Evolutionary conservation across 306 rosid genomes (phyloP).

Genomic region (Lagenaria siceraria): DNA sequence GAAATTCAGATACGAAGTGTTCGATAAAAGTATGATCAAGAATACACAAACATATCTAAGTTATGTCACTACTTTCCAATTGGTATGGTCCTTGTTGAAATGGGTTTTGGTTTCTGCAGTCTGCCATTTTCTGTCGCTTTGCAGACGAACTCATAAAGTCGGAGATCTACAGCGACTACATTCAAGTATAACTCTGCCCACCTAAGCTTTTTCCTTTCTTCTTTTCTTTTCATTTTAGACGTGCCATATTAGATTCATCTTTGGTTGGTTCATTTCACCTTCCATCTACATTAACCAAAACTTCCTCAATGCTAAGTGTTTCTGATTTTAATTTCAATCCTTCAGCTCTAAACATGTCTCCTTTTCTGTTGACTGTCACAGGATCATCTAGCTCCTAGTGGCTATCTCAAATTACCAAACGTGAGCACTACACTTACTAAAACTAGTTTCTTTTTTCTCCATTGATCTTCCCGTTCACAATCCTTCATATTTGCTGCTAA

Average conservation of each 20-base stretch:
- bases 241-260: neutral
- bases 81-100: neutral
- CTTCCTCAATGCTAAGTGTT: too few species aligned
- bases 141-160: conserved; percentile 31
- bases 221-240: too few species aligned
- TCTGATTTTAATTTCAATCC: neutral
- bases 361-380: conserved; percentile 21
- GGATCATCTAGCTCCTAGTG: conserved; percentile 74
- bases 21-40: neutral
- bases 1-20: neutral
- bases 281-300: too few species aligned
- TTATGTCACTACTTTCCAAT: neutral
- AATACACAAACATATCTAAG: neutral
- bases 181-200: conserved; percentile 36
- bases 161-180: conserved; percentile 43
- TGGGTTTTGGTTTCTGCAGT: conserved; percentile 23
- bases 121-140: conserved; percentile 41
- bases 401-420: conserved; percentile 65
- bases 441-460: neutral
- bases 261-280: too few species aligned
- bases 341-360: neutral
- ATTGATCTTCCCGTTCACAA: neutral
- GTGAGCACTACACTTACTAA: conserved; percentile 31
- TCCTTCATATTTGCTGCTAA: neutral
- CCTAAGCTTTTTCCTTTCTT: neutral